phyloP scores from a whole-genome alignment of 805 yeast genomes.

The Suhomyces tanzawaensis region DNA sequence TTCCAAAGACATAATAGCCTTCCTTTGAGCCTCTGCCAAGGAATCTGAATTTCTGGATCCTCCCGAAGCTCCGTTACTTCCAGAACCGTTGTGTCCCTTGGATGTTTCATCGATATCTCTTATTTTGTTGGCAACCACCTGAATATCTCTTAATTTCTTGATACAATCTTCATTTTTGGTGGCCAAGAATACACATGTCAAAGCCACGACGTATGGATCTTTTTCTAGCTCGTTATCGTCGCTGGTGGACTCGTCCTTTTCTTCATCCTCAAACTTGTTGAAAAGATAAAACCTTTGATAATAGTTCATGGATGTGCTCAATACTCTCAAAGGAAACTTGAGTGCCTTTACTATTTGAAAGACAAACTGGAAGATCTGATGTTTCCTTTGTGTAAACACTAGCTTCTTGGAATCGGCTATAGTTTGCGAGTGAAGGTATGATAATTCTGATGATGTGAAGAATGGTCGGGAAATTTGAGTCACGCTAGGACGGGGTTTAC shows the following conservation, averaged over 20 bases:
- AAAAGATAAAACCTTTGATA: slow-evolving; percentile 70
- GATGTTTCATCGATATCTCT: slow-evolving; percentile 37
- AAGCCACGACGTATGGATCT: slow-evolving; percentile 60
- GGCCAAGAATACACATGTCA: slow-evolving; percentile 68
- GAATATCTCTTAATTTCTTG: slow-evolving; percentile 66
- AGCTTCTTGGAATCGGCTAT: slow-evolving; percentile 47
- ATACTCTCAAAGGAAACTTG: slow-evolving; percentile 66
- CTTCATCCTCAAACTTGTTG: slow-evolving; percentile 50
- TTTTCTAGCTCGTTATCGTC: slow-evolving; percentile 27
- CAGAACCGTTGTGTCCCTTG: slow-evolving; percentile 16
- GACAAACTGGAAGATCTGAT: slow-evolving; percentile 52
- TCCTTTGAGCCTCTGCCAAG: slow-evolving; percentile 52
- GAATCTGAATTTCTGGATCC: slow-evolving; percentile 5
- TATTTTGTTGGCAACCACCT: slow-evolving; percentile 46
- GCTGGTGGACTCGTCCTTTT: slow-evolving; percentile 24
- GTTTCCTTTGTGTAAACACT: slow-evolving; percentile 49
- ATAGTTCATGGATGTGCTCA: slow-evolving; percentile 68
- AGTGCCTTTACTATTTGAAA: slow-evolving; percentile 51
- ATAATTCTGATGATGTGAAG: slow-evolving; percentile 53
- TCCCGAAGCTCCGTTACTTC: neutral
- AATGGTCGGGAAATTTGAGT: slow-evolving; percentile 58
- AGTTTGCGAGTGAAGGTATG: slow-evolving; percentile 49
- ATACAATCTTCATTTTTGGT: slow-evolving; percentile 82
- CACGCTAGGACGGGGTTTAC: slow-evolving; percentile 1
- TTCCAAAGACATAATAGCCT: slow-evolving; percentile 58